phyloP scores from a whole-genome alignment of 2,329 filamentous ascomycete genomes.

The Amesomyces nigricolor region DNA sequence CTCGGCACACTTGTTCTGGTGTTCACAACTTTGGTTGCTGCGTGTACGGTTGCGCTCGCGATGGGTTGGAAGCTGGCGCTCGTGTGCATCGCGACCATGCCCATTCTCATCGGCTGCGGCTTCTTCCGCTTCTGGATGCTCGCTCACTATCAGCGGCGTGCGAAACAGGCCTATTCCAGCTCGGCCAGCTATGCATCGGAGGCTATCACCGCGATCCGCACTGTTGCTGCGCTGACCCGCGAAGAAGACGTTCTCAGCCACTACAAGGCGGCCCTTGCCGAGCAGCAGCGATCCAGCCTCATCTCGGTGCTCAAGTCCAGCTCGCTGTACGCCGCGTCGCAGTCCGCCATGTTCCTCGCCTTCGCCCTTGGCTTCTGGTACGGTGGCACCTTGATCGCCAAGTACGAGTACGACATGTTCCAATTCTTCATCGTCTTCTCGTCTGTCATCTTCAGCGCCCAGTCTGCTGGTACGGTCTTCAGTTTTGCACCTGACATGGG shows the following conservation, averaged over 20 bases:
- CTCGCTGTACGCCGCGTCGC: conserved; percentile 73
- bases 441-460: conserved; percentile 82
- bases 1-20: conserved; percentile 82
- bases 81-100: conserved; percentile 38
- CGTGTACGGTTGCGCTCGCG: conserved; percentile 47
- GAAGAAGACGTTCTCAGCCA: conserved; percentile 71
- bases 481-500: conserved; percentile 89
- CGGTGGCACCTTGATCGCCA: conserved; percentile 69
- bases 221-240: conserved; percentile 83
- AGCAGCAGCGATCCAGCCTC: conserved; percentile 62
- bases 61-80: conserved; percentile 42
- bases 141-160: conserved; percentile 69
- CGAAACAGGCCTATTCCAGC: conserved; percentile 71
- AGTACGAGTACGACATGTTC: conserved; percentile 67
- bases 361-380: conserved; percentile 93
- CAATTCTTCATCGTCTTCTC: conserved; percentile 92
- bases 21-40: conserved; percentile 69
- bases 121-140: conserved; percentile 56
- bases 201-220: conserved; percentile 88
- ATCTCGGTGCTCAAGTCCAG: conserved; percentile 72
- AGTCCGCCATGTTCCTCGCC: conserved; percentile 76
- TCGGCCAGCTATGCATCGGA: conserved; percentile 89
- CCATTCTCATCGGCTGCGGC: conserved; percentile 36
- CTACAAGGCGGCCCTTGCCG: conserved; percentile 62
- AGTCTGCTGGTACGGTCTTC: conserved; percentile 86